Base-by-base conservation (phyloP, 768 basidiomycete genomes). In the Lactarius quietus region DNA sequence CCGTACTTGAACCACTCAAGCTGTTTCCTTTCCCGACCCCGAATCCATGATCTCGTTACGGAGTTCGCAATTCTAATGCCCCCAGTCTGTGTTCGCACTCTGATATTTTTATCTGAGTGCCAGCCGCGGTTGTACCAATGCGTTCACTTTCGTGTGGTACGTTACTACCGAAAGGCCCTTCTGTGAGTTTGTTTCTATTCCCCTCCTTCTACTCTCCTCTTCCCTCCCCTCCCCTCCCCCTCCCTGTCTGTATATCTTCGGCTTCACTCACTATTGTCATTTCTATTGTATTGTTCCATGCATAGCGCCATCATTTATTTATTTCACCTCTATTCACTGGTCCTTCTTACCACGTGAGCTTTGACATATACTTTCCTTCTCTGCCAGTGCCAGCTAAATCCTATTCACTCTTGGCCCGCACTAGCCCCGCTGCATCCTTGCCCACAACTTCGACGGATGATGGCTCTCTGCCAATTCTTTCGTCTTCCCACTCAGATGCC, bases 271-370 rank as follows among this genome's bases (percentile, higher is more conserved):
- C 6, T 29, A 7, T 51, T 60, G 17, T 14, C 28, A 20, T 23
- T n/a, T 29, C 31, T 52, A 8, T 12, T 36, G 2, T n/a, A 28
- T 61, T 33, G 15, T 38, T 10, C 14, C 52, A 20, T 53, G 48
- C 23, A 31, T 39, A 58, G 51, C 36, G 28, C 20, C 26, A 0
- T 38, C 56, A 57, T 51, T 57, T 18, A 17, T 33, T 58, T 53
- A 36, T 58, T 14, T 28, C 51, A 31, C 12, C 33, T 58, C n/a
- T 39, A 28, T 29, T 52, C 38, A 33, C 20, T 57, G 6, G 48
- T 15, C 14, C 52, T 38, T 17, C 62, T 58, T 52, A 9, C 48
- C 56, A 58, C 45, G 56, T 63, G 57, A 63, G 62, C 36, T 17
- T 9, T 2, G 48, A 31, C 35, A 26, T 23, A 6, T 31, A n/a